Base-by-base conservation (phyloP, 2,329 filamentous ascomycete species). In the Aspergillus aculeatus region DNA sequence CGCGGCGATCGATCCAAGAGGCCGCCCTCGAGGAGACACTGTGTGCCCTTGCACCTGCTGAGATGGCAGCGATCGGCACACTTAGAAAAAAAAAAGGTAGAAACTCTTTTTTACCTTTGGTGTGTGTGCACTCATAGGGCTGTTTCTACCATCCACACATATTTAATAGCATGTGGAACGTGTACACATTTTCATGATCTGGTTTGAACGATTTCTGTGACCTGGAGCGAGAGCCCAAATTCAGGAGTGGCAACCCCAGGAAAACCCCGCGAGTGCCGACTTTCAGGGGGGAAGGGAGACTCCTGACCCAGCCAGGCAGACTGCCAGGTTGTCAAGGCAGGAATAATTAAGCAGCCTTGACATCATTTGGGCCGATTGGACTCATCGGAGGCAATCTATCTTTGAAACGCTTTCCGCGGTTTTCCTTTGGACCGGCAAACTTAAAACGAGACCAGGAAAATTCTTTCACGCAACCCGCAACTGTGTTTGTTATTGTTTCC, bases 311-410 rank as follows among this genome's bases (percentile, higher is more conserved):
- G 32, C 4, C 12, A 4, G 32, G 11, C 32, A 35, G 32, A 4
- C 14, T 19, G 38, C 38, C 32, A 12, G 32, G 32, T 35, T 35
- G 4, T 35, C 32, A 12, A 35, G 32, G 32, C 32, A 16, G 14
- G 4, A 16, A 35, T 29, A 3, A 16, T 35, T 35, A 35, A 35
- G 12, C 14, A 35, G 38, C 14, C 38, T 44, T 19, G 14, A 44
- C 14, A 44, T 44, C 14, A 44, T 19, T 19, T 19, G 14, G 16
- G 16, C 7, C 19, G 6, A 44, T 12, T 35, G 9, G 7, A 12
- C 31, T 12, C 12, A 10, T 14, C n/a, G 16, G 38, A n/a, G 4
- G 69, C 65, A 12, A 19, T 44, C 16, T 44, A 44, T 44, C 38
- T 44, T 44, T 44, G 38, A 44, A 44, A 44, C 38, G 16, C 38